Conservation (phyloP, 2,329 filamentous ascomycete genomes). For the Fusarium chuoi region DNA sequence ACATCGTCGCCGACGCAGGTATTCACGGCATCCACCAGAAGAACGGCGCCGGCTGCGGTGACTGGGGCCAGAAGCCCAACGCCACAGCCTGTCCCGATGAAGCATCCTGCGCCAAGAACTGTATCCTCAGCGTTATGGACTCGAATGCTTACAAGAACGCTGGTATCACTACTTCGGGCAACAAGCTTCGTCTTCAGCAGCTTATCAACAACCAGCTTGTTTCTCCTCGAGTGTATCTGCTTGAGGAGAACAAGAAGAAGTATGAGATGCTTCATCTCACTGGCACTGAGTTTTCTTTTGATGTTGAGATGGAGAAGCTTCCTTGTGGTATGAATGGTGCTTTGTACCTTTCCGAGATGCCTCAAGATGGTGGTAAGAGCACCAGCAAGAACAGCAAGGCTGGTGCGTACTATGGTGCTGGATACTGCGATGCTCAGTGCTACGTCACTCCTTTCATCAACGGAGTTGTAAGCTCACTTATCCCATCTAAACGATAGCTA, state of each 20-base stretch:
- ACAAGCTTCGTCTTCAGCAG: conserved; percentile 45
- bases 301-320: conserved; percentile 72
- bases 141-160: conserved; percentile 57
- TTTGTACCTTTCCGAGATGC: conserved; percentile 67
- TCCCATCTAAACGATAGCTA: accelerated
- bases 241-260: conserved; percentile 61
- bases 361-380: conserved; percentile 68
- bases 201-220: conserved; percentile 23
- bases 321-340: conserved; percentile 76
- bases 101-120: conserved; percentile 63
- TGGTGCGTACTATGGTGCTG: conserved; percentile 69
- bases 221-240: conserved; percentile 66
- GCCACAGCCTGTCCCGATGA: conserved; percentile 59
- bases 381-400: conserved; percentile 58
- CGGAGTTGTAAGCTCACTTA: conserved; percentile 52
- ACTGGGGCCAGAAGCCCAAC: conserved; percentile 50
- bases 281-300: conserved; percentile 72
- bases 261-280: conserved; percentile 71
- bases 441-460: conserved; percentile 62
- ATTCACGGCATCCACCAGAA: conserved; percentile 58
- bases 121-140: conserved; percentile 62
- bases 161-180: conserved; percentile 49
- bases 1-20: conserved; percentile 61
- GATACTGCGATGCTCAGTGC: conserved; percentile 73
- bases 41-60: conserved; percentile 43